Evolutionary conservation across 495 filamentous ascomycete species (phyloP), one percentile per base, ranked within the genome.

Genomic region (Bathelium albidoporum): DNA sequence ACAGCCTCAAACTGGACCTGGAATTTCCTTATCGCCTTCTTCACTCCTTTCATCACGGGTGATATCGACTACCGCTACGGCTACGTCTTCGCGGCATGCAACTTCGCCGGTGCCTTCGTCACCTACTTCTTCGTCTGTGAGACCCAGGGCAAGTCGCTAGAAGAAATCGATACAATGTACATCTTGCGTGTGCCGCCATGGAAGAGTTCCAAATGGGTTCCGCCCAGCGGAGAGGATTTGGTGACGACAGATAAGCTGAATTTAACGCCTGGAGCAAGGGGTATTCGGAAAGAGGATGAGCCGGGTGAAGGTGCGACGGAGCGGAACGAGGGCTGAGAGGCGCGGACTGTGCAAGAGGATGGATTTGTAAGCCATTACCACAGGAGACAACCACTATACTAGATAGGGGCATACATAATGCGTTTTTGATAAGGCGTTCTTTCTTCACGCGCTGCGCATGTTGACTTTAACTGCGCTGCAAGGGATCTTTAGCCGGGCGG

Each of bases 121-220:
- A 85, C 89, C 55, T 93, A 84, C 76, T 87, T 93, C 78, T 93
- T 89, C 75, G 81, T 91, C 65, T 85, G 83, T 72, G 89, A 94
- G 73, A 84, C 80, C 28, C 78, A 83, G 65, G 83, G 84, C 59
- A 78, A 85, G 39, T 84, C 82, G 39, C 80, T 93, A 45, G 89
- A 91, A 78, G 86, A 91, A 73, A 84, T 93, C 65, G 90, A 95
- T 73, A 90, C 86, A 31, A 93, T 95, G 89, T 95, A 93, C 67
- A 76, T 90, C 60, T 70, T 85, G 32, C 78, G 82, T 62, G 80
- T 91, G 58, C 81, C 80, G 70, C 86, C 89, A n/a, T 85, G 83
- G 80, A 84, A 84, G 76, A 83, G 79, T 61, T 70, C 72, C 61
- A 75, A 75, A 65, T 90, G 87, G 87, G 73, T 76, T 18, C 76